A percentile compares a stretch with the other conserved stretches of the same genome.
phyloP scores from a whole-genome alignment of 495 filamentous ascomycete species.

The Oidiodendron maius region DNA sequence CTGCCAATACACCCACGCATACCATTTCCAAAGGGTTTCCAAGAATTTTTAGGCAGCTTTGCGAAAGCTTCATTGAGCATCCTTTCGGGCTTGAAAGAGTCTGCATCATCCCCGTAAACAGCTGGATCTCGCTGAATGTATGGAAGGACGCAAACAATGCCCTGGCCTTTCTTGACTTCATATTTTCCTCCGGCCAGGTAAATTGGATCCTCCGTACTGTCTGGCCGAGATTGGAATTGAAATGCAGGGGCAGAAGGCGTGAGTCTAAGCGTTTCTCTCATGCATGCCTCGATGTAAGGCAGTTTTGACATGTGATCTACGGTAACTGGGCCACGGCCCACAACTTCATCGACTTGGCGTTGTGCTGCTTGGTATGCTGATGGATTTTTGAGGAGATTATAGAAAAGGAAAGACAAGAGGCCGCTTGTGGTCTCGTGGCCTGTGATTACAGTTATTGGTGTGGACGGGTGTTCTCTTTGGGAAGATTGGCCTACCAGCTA shows the following conservation, averaged over 20 bases:
- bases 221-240: slow-evolving; percentile 28
- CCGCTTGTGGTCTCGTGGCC: slow-evolving; percentile 72
- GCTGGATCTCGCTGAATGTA: slow-evolving; percentile 45
- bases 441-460: slow-evolving; percentile 6
- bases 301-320: slow-evolving; percentile 64
- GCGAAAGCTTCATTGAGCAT: slow-evolving; percentile 60
- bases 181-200: slow-evolving; percentile 63
- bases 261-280: slow-evolving; percentile 68
- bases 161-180: slow-evolving; percentile 47
- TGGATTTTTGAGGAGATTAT: slow-evolving; percentile 31
- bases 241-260: slow-evolving; percentile 58
- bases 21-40: slow-evolving; percentile 62
- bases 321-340: slow-evolving; percentile 57
- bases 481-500: slow-evolving; percentile 30
- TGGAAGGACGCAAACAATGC: slow-evolving; percentile 45
- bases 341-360: slow-evolving; percentile 42
- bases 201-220: slow-evolving; percentile 35
- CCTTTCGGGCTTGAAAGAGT: slow-evolving; percentile 54
- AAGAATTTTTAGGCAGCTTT: slow-evolving; percentile 43
- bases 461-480: neutral
- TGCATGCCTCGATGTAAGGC: slow-evolving; percentile 47
- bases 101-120: slow-evolving; percentile 47
- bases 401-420: slow-evolving; percentile 43
- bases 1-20: slow-evolving; percentile 45
- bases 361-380: slow-evolving; percentile 25